Evolutionary conservation across 2,329 filamentous ascomycete genomes (phyloP), one percentile per base, ranked within the genome.

Genomic region (Phaeomoniella chlamydospora): DNA sequence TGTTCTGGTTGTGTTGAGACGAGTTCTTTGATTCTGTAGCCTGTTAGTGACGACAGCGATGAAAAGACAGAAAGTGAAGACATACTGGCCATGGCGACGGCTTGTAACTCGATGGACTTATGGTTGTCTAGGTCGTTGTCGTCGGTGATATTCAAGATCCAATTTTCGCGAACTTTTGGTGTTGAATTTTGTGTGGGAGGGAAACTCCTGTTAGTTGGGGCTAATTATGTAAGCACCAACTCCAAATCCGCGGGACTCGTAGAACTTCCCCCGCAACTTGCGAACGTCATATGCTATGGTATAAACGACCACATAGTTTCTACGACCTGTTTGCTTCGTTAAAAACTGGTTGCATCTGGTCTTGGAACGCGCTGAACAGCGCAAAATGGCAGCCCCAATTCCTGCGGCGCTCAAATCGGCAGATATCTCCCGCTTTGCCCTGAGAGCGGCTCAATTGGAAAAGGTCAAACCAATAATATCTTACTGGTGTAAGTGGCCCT

Each of bases 1-100:
- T 82, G 66, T 76, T 77, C 79, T 90, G 82, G 72, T 94, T 94
- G 74, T 94, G 86, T 77, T 96, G 88, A 59, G 88, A 94, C 72
- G 85, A 92, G 80, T 96, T 96, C 86, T 96, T 96, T 59, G 90
- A 96, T 77, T 96, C 87, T 94, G 63, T 40, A 41, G 22, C 41
- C 12, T 4, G 34, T 31, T 26, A 17, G 34, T n/a, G n/a, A n/a
- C n/a, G 11, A 11, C 34, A 12, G n/a, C 12, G 4, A 19, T 15
- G 18, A 12, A n/a, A 18, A 10, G 29, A 6, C n/a, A n/a, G n/a
- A n/a, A n/a, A n/a, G n/a, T n/a, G n/a, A n/a, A n/a, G 10, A 46
- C 45, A 37, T 41, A 48, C 45, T 48, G 44, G 45, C 45, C 45
- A 48, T 48, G 37, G 44, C 42, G 40, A 46, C 39, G 37, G 29